A percentile compares a stretch with the other conserved stretches of the same genome.
These are phyloP conservation scores for Lepidopterella palustris DNA, from an alignment of 495 filamentous ascomycete genomes.

Conservation along the genomic window DNA sequence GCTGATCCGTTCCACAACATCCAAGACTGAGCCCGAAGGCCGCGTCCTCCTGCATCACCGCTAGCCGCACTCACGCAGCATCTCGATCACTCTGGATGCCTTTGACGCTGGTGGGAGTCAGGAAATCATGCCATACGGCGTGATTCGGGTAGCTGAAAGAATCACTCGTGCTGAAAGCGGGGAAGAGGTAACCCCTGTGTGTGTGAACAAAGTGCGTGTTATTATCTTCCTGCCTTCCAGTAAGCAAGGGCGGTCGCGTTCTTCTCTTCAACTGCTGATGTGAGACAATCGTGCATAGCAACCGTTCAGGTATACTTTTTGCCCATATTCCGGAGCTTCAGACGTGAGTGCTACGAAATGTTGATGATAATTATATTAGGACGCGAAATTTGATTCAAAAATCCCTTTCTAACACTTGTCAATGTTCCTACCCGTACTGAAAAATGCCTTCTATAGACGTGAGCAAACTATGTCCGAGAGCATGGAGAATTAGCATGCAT, in stretches of 20 bases:
- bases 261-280: conserved; percentile 7
- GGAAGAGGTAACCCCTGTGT: background rate
- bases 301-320: too few relatives aligned
- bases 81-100: background rate
- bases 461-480: too few relatives aligned
- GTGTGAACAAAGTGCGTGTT: background rate
- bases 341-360: background rate
- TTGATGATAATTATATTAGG: background rate
- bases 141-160: conserved; percentile 1
- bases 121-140: background rate
- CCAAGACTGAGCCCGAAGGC: background rate
- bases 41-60: conserved; percentile 7
- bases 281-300: conserved; percentile 4
- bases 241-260: background rate
- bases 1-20: background rate
- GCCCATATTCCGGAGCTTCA: background rate
- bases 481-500: background rate
- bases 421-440: too few relatives aligned
- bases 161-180: background rate
- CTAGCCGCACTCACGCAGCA: background rate
- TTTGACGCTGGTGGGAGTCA: background rate
- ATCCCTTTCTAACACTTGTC: too few relatives aligned
- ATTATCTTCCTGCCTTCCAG: background rate
- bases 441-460: too few relatives aligned
- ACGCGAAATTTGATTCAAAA: too few relatives aligned